phyloP scores from a whole-genome alignment of 1,139 yeast genomes.

The Suhomyces ambrosiae region DNA sequence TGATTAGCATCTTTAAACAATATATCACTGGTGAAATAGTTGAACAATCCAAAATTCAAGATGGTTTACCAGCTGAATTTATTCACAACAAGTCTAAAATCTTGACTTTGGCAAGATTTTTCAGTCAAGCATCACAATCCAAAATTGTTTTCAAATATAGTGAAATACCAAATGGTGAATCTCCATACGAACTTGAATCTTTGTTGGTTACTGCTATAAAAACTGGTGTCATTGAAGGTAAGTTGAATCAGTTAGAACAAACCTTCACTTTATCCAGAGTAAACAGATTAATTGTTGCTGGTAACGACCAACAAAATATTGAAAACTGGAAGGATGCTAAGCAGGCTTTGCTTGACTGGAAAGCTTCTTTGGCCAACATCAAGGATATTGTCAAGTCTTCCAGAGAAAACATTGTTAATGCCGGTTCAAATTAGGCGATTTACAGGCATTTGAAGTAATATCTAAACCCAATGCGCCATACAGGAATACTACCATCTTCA shows the following conservation, averaged over 20 bases:
- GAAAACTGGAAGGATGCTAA: slow-evolving; percentile 42
- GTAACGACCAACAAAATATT: slow-evolving; percentile 33
- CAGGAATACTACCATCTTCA: no score
- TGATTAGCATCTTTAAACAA: slow-evolving; percentile 32
- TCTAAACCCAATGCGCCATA: background rate
- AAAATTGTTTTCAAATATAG: slow-evolving; percentile 36
- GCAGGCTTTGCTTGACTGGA: slow-evolving; percentile 43
- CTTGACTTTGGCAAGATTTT: slow-evolving; percentile 45
- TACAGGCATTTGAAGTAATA: background rate
- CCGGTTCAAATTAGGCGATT: slow-evolving; percentile 17
- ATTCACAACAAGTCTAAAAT: slow-evolving; percentile 43
- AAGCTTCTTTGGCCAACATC: slow-evolving; percentile 42
- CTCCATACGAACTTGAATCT: slow-evolving; percentile 42
- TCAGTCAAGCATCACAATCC: slow-evolving; percentile 29
- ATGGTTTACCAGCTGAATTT: slow-evolving; percentile 25
- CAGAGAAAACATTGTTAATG: slow-evolving; percentile 47
- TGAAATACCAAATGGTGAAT: slow-evolving; percentile 41
- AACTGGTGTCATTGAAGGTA: slow-evolving; percentile 49
- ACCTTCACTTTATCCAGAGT: slow-evolving; percentile 48
- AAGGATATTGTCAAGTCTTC: slow-evolving; percentile 47
- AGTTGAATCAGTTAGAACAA: slow-evolving; percentile 48
- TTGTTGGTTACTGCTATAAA: slow-evolving; percentile 48
- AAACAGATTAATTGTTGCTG: slow-evolving; percentile 46
- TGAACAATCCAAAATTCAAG: slow-evolving; percentile 12
- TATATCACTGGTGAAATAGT: slow-evolving; percentile 42